A percentile compares a stretch with the other conserved stretches of the same genome.
These are phyloP conservation scores for Acanthamoeba triangularis DNA, from an alignment of 208 protist genomes.

Conservation along the genomic window DNA sequence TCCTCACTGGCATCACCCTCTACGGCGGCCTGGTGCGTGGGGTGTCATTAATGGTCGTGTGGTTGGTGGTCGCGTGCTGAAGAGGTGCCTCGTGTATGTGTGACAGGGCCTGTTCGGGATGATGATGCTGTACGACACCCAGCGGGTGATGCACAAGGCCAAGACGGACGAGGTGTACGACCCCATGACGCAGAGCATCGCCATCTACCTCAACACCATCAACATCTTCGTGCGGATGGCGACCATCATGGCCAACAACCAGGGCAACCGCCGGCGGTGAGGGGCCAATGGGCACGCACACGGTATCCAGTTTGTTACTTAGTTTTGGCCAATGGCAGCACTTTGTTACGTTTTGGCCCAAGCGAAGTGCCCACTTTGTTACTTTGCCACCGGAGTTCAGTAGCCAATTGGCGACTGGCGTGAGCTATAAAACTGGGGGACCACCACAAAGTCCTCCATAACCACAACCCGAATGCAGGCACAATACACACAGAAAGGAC, in stretches of 20 bases:
- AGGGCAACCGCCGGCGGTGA: background rate
- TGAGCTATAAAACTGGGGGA: too few relatives aligned
- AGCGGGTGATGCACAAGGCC: constrained; percentile 6
- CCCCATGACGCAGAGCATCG: constrained; percentile 18
- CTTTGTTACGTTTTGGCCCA: too few relatives aligned
- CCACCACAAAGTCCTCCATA: too few relatives aligned
- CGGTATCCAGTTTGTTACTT: too few relatives aligned
- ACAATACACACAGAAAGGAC: too few relatives aligned
- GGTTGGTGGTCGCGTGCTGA: background rate
- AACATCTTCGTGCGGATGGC: constrained; percentile 35
- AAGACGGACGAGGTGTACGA: background rate
- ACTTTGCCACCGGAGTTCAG: too few relatives aligned
- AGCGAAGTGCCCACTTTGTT: too few relatives aligned
- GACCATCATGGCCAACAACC: constrained; percentile 3
- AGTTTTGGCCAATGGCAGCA: too few relatives aligned
- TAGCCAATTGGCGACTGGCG: too few relatives aligned
- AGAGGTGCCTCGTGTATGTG: background rate
- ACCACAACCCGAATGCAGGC: too few relatives aligned
- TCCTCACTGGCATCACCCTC: constrained; percentile 5
- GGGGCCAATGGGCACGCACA: too few relatives aligned
- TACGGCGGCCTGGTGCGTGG: background rate
- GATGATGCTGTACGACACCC: constrained; percentile 41
- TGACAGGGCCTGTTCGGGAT: background rate
- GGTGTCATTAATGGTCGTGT: background rate
- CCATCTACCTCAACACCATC: constrained; percentile 31